Evolutionary conservation across 805 yeast genomes (phyloP).

Genomic region (Candida vartiovaarae): DNA sequence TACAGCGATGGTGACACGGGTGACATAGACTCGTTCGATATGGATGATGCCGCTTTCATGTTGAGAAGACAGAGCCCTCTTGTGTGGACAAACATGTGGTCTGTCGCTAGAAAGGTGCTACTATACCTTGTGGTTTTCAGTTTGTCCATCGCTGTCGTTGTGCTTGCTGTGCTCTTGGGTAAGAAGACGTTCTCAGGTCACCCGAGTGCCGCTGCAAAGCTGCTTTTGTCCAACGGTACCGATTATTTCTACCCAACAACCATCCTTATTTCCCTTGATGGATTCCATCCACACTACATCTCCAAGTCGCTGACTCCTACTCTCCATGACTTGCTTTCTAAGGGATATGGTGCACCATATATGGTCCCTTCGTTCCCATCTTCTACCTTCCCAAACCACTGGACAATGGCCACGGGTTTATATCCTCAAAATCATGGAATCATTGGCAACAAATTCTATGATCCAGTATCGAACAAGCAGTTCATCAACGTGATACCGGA

Average conservation of each 20-base stretch:
- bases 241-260: slow-evolving; percentile 56
- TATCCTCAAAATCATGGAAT: slow-evolving; percentile 83
- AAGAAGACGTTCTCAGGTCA: slow-evolving; percentile 1
- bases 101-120: slow-evolving; percentile 3
- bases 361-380: slow-evolving; percentile 87
- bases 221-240: slow-evolving; percentile 18
- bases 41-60: slow-evolving; percentile 23
- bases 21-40: slow-evolving; percentile 22
- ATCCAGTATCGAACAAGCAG: slow-evolving; percentile 44
- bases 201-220: not conserved
- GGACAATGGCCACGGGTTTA: slow-evolving; percentile 84
- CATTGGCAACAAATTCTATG: slow-evolving; percentile 75
- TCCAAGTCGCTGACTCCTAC: slow-evolving; percentile 62
- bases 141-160: slow-evolving; percentile 11
- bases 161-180: slow-evolving; percentile 15
- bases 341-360: slow-evolving; percentile 63
- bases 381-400: slow-evolving; percentile 86
- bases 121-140: slow-evolving; percentile 4
- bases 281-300: slow-evolving; percentile 86
- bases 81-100: not conserved
- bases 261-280: slow-evolving; percentile 73
- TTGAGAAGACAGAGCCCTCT: slow-evolving; percentile 13
- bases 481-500: slow-evolving; percentile 58
- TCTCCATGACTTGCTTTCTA: slow-evolving; percentile 47
- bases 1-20: not conserved